These are phyloP conservation scores for Cladorrhinum sp. DNA, from an alignment of 2,329 filamentous ascomycete species.

Conservation along the genomic window DNA sequence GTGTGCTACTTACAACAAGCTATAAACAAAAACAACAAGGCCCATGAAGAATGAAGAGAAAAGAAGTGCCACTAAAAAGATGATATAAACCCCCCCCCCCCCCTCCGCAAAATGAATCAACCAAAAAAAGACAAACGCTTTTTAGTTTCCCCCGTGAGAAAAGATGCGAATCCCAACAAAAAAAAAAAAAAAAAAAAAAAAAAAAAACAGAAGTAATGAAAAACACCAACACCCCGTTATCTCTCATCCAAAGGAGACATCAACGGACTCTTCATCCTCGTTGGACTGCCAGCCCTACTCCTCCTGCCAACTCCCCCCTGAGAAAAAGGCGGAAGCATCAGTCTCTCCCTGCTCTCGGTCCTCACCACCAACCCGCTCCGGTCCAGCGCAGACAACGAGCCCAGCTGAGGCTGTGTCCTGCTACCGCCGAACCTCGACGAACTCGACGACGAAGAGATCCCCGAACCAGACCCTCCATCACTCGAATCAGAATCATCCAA, in stretches of 20 bases:
- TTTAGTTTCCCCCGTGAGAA: not conserved
- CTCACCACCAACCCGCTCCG: slow-evolving; percentile 73
- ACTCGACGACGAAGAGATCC: slow-evolving; percentile 57
- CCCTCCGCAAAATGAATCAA: not conserved
- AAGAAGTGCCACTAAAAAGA: not conserved
- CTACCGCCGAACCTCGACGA: slow-evolving; percentile 53
- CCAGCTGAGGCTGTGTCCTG: slow-evolving; percentile 31
- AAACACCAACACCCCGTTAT: slow-evolving; percentile 18
- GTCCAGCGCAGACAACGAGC: slow-evolving; percentile 48
- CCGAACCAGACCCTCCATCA: slow-evolving; percentile 43
- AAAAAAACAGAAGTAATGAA: not conserved
- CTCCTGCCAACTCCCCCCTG: slow-evolving; percentile 55
- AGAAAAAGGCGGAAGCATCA: slow-evolving; percentile 47
- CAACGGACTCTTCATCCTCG: slow-evolving; percentile 56
- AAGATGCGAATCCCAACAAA: not conserved
- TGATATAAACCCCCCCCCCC: not conserved
- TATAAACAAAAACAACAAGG: not conserved
- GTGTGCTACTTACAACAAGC: not conserved
- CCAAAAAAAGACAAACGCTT: slow-evolving; percentile 10
- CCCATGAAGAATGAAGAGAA: not conserved
- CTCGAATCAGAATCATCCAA: slow-evolving; percentile 60
- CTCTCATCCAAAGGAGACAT: slow-evolving; percentile 47
- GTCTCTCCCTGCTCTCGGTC: slow-evolving; percentile 80
- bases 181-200: too few species aligned
- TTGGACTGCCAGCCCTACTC: slow-evolving; percentile 56